A percentile compares a stretch with the other conserved stretches of the same genome.
phyloP scores from a whole-genome alignment of 2,329 filamentous ascomycete species.

The Calonectria fujianensis region DNA sequence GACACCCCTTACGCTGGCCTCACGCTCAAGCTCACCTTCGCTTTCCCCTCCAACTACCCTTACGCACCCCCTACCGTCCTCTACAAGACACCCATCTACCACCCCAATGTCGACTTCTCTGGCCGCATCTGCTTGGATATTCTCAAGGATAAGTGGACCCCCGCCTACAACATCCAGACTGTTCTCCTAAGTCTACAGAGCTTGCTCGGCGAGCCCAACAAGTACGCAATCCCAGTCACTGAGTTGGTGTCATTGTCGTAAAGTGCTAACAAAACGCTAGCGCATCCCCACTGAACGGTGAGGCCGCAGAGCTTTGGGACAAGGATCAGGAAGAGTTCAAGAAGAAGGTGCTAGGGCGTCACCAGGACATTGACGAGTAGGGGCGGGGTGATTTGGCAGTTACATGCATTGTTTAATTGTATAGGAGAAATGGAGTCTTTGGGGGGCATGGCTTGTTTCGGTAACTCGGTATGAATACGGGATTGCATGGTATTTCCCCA shows the following conservation, averaged over 20 bases:
- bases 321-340: conserved; percentile 91
- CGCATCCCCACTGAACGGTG: conserved; percentile 94
- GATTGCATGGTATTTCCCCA: conserved; percentile 58
- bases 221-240: conserved; percentile 75
- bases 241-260: conserved; percentile 1
- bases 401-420: conserved; percentile 50
- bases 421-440: conserved; percentile 66
- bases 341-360: conserved; percentile 79
- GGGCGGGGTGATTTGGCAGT: conserved; percentile 27
- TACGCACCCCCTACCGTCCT: conserved; percentile 93
- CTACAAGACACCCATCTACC: conserved; percentile 99
- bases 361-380: conserved; percentile 79
- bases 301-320: conserved; percentile 97
- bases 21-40: conserved; percentile 93
- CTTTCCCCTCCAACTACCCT: conserved; percentile 94
- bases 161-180: conserved; percentile 96
- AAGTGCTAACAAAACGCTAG: conserved; percentile 60
- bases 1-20: conserved; percentile 94
- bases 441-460: conserved; percentile 56
- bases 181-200: conserved; percentile 96
- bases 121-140: conserved; percentile 98
- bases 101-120: conserved; percentile 98
- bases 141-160: conserved; percentile 99
- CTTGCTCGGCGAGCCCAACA: conserved; percentile 96
- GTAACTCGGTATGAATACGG: conserved; percentile 58